Percentiles rank a stretch among this genome's conserved stretches.
phyloP scores from a whole-genome alignment of 371 early-diverging fungal species.

The Mucor saturninus region DNA sequence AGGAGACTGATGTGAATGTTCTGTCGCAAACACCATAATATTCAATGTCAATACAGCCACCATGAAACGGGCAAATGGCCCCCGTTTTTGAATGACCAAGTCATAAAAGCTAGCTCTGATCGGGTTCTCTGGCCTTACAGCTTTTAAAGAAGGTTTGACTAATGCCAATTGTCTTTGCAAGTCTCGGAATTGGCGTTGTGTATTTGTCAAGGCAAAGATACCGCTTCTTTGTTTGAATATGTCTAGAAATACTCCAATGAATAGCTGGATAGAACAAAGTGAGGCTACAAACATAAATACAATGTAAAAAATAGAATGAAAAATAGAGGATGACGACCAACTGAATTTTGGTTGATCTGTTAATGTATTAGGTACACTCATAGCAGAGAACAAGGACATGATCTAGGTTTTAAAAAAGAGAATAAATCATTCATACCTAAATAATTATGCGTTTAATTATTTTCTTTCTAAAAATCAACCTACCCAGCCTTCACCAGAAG shows the following conservation, averaged over 20 bases:
- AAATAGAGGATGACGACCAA: conserved; percentile 41
- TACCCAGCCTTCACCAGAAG: conserved; percentile 65
- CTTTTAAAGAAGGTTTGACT: conserved; percentile 50
- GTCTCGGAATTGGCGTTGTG: conserved; percentile 58
- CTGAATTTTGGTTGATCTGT: conserved; percentile 45
- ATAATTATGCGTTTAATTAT: not conserved
- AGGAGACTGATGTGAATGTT: conserved; percentile 41
- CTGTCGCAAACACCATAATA: conserved; percentile 43
- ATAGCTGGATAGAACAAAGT: conserved; percentile 57
- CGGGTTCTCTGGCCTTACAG: conserved; percentile 37
- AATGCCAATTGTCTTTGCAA: conserved; percentile 53
- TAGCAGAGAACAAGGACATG: conserved; percentile 41
- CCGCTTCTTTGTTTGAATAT: conserved; percentile 59
- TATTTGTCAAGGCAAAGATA: conserved; percentile 52
- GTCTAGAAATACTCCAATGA: conserved; percentile 63
- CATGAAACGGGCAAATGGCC: conserved; percentile 46
- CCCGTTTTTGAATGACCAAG: conserved; percentile 51
- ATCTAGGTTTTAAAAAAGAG: conserved; percentile 22
- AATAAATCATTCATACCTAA: not conserved
- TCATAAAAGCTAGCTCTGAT: conserved; percentile 53
- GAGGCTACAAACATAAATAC: conserved; percentile 61
- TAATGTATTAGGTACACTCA: conserved; percentile 36
- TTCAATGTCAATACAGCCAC: conserved; percentile 40
- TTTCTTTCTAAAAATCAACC: not conserved
- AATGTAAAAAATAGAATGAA: conserved; percentile 53